Evolutionary conservation across 148 eudicot genomes (phyloP), one percentile per base, ranked within the genome.

Genomic region (Chenopodium suecicum): DNA sequence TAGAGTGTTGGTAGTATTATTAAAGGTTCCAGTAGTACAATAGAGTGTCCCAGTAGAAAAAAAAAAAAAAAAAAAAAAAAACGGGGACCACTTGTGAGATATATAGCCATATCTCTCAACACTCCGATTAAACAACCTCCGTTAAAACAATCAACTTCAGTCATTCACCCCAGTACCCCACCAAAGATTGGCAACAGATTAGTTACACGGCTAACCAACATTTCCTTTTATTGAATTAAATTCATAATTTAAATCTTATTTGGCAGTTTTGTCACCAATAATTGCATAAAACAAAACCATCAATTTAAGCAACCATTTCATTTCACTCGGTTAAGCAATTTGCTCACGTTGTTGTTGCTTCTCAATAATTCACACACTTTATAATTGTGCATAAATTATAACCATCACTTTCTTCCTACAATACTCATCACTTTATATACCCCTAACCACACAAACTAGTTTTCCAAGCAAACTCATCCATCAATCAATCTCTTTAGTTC

Each of bases 291-390:
- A 14, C 68, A 72, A 72, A 41, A 47, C 25, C 75, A 47, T 44
- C 76, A 58, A 46, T 31, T 41, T 41, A 41, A 41, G 44, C 44
- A 41, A 41, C 44, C 44, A 41, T 41, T 41, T 41, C 44, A 41
- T 41, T 41, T 41, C 60, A 73, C 76, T 41, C 48, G 20, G 10
- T 16, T 58, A 71, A 71, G 37, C 68, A 50, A 74, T 65, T 81
- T 27, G 19, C 32, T 16, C 83, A 75, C 83, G 83, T 75, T 81
- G 52, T 74, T 75, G 73, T 74, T 81, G 78, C 79, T 74, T 50
- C 20, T 5, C 56, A 81, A 27, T 27, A 52, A 74, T 32, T 66
- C 69, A 9, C 58, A 9, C 72, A 47, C 74, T 19, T 44, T 19
- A 56, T n/a, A 16, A 73, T 60, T 80, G 17, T 80, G 41, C 70